A percentile compares a stretch with the other conserved stretches of the same genome.
Conservation (phyloP, 129 eudicot genomes). For the Lactuca saligna region DNA sequence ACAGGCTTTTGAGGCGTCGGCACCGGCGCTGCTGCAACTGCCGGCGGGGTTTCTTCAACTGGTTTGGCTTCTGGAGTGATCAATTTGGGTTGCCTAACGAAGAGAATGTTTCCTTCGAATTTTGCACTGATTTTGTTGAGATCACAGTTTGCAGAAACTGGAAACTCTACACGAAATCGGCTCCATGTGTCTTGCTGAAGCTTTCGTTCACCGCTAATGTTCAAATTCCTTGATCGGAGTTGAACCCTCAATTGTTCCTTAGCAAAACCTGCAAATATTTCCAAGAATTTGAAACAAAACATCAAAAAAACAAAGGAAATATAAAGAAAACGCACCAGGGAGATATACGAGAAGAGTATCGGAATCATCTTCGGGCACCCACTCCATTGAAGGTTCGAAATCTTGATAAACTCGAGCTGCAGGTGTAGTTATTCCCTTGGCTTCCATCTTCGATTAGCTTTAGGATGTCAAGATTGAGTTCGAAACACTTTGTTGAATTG, state of each 20-base stretch:
- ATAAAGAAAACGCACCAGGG: slow-evolving; percentile 40
- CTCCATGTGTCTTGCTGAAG: slow-evolving; percentile 45
- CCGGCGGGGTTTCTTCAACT: slow-evolving; percentile 25
- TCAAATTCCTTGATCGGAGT: slow-evolving; percentile 41
- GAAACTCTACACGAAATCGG: slow-evolving; percentile 62
- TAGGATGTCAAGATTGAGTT: background rate
- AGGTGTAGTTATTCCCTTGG: slow-evolving; percentile 26
- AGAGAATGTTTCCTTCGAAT: slow-evolving; percentile 55
- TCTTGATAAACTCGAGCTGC: slow-evolving; percentile 34
- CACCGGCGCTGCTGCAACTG: slow-evolving; percentile 11
- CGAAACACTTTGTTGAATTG: slow-evolving; percentile 24
- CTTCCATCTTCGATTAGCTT: slow-evolving; percentile 32
- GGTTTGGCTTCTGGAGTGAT: slow-evolving; percentile 40
- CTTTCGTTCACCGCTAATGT: slow-evolving; percentile 58
- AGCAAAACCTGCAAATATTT: slow-evolving; percentile 44
- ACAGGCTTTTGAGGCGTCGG: slow-evolving; percentile 33
- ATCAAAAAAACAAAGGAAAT: background rate
- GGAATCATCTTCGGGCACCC: slow-evolving; percentile 55
- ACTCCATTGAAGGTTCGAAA: slow-evolving; percentile 53
- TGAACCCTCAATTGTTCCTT: slow-evolving; percentile 71
- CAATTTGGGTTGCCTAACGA: slow-evolving; percentile 51
- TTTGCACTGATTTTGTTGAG: slow-evolving; percentile 53
- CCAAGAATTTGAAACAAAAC: background rate
- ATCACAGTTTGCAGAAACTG: slow-evolving; percentile 50
- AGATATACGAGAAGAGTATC: slow-evolving; percentile 62